These are phyloP conservation scores for Suillus plorans DNA, from an alignment of 768 basidiomycete genomes.

Conservation along the genomic window DNA sequence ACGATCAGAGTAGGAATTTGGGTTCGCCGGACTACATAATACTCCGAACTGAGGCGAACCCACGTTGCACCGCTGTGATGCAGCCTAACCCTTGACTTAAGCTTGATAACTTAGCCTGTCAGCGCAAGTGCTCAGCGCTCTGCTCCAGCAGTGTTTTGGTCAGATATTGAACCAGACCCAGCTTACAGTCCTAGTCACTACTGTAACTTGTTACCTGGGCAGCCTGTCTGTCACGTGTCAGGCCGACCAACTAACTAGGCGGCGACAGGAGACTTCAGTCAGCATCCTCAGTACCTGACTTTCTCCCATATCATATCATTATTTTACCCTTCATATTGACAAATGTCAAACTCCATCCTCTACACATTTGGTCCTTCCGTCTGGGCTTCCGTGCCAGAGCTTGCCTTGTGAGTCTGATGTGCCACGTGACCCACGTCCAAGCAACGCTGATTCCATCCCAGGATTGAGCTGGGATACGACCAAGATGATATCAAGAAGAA, in stretches of 20 bases:
- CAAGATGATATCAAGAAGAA: constrained; percentile 35
- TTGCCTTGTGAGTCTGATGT: constrained; percentile 38
- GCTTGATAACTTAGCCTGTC: neutral
- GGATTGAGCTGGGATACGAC: constrained; percentile 44
- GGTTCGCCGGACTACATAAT: neutral
- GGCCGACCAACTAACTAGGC: neutral
- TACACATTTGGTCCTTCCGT: constrained; percentile 39
- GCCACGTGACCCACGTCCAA: neutral
- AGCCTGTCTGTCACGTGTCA: neutral
- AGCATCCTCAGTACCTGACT: neutral
- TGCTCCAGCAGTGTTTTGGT: neutral
- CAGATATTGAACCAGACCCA: neutral
- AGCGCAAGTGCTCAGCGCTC: neutral
- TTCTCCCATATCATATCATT: neutral
- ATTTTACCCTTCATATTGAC: neutral
- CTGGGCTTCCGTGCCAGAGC: constrained; percentile 41
- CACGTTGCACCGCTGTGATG: neutral
- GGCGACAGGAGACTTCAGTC: neutral
- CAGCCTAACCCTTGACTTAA: neutral
- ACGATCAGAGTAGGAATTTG: neutral
- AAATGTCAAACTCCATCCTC: constrained; percentile 26
- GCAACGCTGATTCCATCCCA: constrained; percentile 13
- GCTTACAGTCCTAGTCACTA: neutral
- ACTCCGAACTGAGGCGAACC: neutral
- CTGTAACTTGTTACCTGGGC: neutral